A percentile compares a stretch with the other conserved stretches of the same genome.
Evolutionary conservation across 495 filamentous ascomycete genomes (phyloP).

Genomic region (Daldinia bambusicola): DNA sequence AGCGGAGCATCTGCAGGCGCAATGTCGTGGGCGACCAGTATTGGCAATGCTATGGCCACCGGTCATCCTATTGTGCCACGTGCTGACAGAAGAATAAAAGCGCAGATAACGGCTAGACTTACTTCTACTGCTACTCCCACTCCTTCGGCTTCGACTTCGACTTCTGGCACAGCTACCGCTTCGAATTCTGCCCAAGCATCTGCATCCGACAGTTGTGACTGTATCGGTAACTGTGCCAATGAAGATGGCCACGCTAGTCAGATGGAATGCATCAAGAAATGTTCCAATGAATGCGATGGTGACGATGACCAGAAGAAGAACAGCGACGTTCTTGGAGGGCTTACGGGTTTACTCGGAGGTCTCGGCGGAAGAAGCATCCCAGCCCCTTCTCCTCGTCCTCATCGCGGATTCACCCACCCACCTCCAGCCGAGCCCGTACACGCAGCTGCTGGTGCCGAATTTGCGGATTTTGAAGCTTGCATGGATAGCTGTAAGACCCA

Average conservation of each 20-base stretch:
- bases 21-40: background rate
- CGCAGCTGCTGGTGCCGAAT: conserved; percentile 11
- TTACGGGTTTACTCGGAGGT: conserved; percentile 2
- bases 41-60: background rate
- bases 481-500: conserved; percentile 21
- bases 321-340: background rate
- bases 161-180: conserved; percentile 1
- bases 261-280: conserved; percentile 22
- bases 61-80: background rate
- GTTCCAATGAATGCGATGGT: conserved; percentile 19
- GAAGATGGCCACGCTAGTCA: conserved; percentile 23
- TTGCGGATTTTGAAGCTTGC: conserved; percentile 18
- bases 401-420: background rate
- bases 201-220: conserved; percentile 14
- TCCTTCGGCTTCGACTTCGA: background rate
- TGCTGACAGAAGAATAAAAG: background rate
- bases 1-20: background rate
- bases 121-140: background rate
- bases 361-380: conserved; percentile 8
- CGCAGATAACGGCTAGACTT: background rate
- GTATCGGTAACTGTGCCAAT: conserved; percentile 15
- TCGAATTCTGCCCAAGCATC: background rate
- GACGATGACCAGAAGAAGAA: conserved; percentile 26
- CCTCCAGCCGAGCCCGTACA: conserved; percentile 5
- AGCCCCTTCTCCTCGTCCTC: background rate